Evolutionary conservation across 202 grass and related monocot species (phyloP), one percentile per base, ranked within the genome.

Genomic region (Schoenoplectus triqueter): DNA sequence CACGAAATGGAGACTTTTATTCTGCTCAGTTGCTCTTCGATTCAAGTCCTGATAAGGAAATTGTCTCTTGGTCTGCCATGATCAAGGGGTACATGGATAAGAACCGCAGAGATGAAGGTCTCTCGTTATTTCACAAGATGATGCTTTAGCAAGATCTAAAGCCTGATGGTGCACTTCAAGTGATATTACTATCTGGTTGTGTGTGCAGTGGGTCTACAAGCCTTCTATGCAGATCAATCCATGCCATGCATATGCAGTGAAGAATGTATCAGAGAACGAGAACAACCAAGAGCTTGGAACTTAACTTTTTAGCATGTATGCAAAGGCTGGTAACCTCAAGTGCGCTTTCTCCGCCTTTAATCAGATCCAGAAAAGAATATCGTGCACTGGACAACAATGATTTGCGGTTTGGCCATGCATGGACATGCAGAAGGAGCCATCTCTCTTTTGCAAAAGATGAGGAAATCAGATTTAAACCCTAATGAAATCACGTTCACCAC

Each of bases 321-420:
- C 83, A 46, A 94, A 93, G 87, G 52, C 60, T 7, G 71, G 83
- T 9, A 80, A n/a, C 71, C 71, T 94, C n/a, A 85, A 84, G 44
- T 86, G 81, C 2, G 91, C 88, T 44, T 83, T 55, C 17, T 68
- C 47, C 18, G 76, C 89, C 41, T 97, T 97, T 60, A 64, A 61
- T 7, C n/a, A 7, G 14, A 84, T 97, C 14, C 83, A 63, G 10
- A 31, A 66, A 87, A 73, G 76, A 86, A 86, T 55, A 85, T 89
- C 13, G 73, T 86, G 80, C 88, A 92, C 65, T 94, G 88, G 91
- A 97, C 86, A 18, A 82, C 84, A 3, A 93, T 92, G 94, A 93
- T 93, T 52, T 86, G 80, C 47, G 86, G 89, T 11, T 14, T 90
- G 85, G 65, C 83, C 40, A 73, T 76, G 1, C 91, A 92, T 65